A percentile compares a stretch with the other conserved stretches of the same genome.
These are phyloP conservation scores for Trichophyton verrucosum DNA, from an alignment of 2,329 filamentous ascomycete species.

Conservation along the genomic window DNA sequence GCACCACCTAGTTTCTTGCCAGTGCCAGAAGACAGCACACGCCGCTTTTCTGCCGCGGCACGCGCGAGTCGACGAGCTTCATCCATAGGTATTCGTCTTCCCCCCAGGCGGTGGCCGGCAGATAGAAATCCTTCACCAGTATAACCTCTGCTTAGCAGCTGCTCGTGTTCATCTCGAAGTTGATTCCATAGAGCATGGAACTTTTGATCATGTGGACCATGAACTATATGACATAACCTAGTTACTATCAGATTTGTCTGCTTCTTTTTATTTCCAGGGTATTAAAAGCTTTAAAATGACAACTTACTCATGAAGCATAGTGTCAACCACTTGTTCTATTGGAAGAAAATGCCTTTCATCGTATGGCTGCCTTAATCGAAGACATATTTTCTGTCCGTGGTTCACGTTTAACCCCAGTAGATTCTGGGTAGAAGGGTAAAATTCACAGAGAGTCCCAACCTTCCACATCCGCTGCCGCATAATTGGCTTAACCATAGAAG, in stretches of 20 bases:
- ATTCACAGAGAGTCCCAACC: constrained; percentile 68
- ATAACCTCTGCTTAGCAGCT: constrained; percentile 66
- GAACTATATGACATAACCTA: constrained; percentile 67
- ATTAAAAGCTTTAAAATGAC: not conserved
- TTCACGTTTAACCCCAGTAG: constrained; percentile 75
- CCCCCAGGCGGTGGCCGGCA: constrained; percentile 61
- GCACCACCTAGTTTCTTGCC: constrained; percentile 62
- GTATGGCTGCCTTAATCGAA: constrained; percentile 64
- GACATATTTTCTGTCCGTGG: constrained; percentile 61
- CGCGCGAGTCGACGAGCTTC: constrained; percentile 66
- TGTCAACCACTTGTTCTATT: constrained; percentile 70
- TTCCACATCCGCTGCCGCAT: constrained; percentile 80
- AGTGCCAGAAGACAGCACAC: constrained; percentile 45
- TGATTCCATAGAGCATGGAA: constrained; percentile 86
- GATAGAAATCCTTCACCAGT: constrained; percentile 82
- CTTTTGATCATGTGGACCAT: constrained; percentile 66
- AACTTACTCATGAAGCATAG: constrained; percentile 71
- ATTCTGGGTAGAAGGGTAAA: constrained; percentile 62
- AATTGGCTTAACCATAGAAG: constrained; percentile 83
- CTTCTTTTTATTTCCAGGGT: not conserved
- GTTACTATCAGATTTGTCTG: constrained; percentile 11
- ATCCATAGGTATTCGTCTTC: constrained; percentile 49
- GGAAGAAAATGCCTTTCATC: constrained; percentile 68
- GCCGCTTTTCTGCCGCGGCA: constrained; percentile 59
- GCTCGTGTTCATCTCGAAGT: constrained; percentile 71